These are phyloP conservation scores for Arachis stenosperma DNA, from an alignment of 306 rosid genomes.

Conservation along the genomic window DNA sequence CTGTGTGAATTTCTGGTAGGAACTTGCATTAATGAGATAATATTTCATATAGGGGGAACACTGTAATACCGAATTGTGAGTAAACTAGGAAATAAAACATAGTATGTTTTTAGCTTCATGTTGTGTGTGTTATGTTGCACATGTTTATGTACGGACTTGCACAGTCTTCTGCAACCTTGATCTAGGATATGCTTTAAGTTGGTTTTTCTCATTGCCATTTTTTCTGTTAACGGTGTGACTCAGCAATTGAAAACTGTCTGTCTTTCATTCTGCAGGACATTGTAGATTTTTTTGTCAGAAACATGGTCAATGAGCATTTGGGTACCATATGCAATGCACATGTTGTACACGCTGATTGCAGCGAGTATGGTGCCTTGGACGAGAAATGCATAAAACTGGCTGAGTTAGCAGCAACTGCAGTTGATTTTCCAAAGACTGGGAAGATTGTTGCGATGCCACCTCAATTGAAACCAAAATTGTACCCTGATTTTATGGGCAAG, in stretches of 20 bases:
- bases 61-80: slow-evolving; percentile 26
- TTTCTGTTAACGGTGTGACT: slow-evolving; percentile 1
- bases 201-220: slow-evolving; percentile 19
- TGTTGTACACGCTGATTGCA: slow-evolving; percentile 91
- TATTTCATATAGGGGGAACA: slow-evolving; percentile 16
- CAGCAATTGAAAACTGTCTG: slow-evolving; percentile 19
- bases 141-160: slow-evolving; percentile 7
- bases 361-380: slow-evolving; percentile 73
- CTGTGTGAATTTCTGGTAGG: slow-evolving; percentile 27
- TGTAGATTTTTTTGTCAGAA: slow-evolving; percentile 61
- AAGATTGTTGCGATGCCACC: slow-evolving; percentile 65
- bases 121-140: slow-evolving; percentile 26
- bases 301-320: slow-evolving; percentile 75
- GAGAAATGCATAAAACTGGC: slow-evolving; percentile 68
- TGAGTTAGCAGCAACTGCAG: slow-evolving; percentile 84
- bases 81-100: slow-evolving; percentile 12
- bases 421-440: slow-evolving; percentile 92
- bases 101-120: not conserved
- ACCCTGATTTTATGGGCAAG: slow-evolving; percentile 96
- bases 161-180: not conserved
- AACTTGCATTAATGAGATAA: slow-evolving; percentile 7
- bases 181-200: not conserved
- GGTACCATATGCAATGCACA: slow-evolving; percentile 90
- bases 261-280: slow-evolving; percentile 65
- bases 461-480: slow-evolving; percentile 67